Evolutionary conservation across 1,284 basidiomycete genomes (phyloP).

Genomic region (Ustilago esculenta): DNA sequence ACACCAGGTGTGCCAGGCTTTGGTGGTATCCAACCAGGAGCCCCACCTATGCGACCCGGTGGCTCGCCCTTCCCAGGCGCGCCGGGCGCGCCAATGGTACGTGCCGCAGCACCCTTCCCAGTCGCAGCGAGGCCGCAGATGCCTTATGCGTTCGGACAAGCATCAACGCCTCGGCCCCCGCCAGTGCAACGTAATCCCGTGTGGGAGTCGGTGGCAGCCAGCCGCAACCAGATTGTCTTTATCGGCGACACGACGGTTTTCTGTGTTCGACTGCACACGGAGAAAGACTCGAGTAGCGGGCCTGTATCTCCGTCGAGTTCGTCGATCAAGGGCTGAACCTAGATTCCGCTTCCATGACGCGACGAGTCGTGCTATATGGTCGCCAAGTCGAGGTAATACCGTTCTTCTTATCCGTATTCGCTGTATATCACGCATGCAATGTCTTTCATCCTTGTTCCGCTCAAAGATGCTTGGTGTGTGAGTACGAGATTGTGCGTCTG

Average conservation of each 20-base stretch:
- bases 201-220: constrained; percentile 60
- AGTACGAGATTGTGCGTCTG: too few relatives aligned
- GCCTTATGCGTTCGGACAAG: constrained; percentile 50
- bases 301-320: constrained; percentile 37
- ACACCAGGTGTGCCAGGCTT: constrained; percentile 25
- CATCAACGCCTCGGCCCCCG: constrained; percentile 31
- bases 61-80: constrained; percentile 26
- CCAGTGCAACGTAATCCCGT: constrained; percentile 58
- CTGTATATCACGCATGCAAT: constrained; percentile 28
- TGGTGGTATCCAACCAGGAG: constrained; percentile 20
- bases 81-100: constrained; percentile 30
- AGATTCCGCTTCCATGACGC: too few relatives aligned
- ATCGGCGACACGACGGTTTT: constrained; percentile 62
- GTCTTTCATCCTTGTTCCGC: background rate
- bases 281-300: constrained; percentile 29
- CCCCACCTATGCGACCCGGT: constrained; percentile 34
- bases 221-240: constrained; percentile 64
- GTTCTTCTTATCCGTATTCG: constrained; percentile 1
- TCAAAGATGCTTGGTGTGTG: too few relatives aligned
- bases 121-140: constrained; percentile 28
- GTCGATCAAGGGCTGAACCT: constrained; percentile 29
- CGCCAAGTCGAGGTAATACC: too few relatives aligned
- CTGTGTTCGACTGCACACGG: constrained; percentile 53
- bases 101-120: constrained; percentile 30
- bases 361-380: too few relatives aligned